Evolutionary conservation across 2,329 filamentous ascomycete species (phyloP), one percentile per base, ranked within the genome.

Genomic region (Aspergillus novoparasiticus): DNA sequence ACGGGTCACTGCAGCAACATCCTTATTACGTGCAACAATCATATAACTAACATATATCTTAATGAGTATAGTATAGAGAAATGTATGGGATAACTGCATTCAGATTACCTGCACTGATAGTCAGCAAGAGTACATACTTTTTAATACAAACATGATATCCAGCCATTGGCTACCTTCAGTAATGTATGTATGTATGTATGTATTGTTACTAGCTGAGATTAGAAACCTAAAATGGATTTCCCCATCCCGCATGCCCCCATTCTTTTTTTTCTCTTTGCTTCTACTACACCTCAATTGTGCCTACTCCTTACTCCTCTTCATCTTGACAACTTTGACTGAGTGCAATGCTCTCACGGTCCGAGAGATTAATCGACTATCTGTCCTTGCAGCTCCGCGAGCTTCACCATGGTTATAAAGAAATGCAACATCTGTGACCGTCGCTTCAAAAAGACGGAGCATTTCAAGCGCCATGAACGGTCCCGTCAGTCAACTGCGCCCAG

Each of bases 361-460:
- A 39, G 45, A 26, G 21, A n/a, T 39, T 23, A 39, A 30, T 45
- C 51, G 32, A 36, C 41, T 61, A 21, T 19, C 41, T 41, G 34
- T 54, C 23, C 54, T 65, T 51, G 54, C 55, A 50, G 39, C 53
- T 48, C 41, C 19, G 66, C 61, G 56, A 66, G 59, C 58, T 58
- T 55, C 69, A 71, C 69, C 71, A 80, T 80, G 78, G 76, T 81
- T 65, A 71, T 79, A 59, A 76, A 75, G 71, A 79, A 81, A 70
- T 82, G 80, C 65, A 76, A 71, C 57, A 79, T 81, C 60, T 86
- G 83, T 77, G 83, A 84, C 66, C 80, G 83, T 65, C 82, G 81
- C 65, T 86, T 85, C 75, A 84, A 82, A 65, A 86, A 86, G 73
- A 83, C 82, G 34, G 83, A 85, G 70, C 83, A 85, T 73, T 81